Evolutionary conservation across 345 rosid species (phyloP).

Genomic region (Eucalyptus tenuipes): DNA sequence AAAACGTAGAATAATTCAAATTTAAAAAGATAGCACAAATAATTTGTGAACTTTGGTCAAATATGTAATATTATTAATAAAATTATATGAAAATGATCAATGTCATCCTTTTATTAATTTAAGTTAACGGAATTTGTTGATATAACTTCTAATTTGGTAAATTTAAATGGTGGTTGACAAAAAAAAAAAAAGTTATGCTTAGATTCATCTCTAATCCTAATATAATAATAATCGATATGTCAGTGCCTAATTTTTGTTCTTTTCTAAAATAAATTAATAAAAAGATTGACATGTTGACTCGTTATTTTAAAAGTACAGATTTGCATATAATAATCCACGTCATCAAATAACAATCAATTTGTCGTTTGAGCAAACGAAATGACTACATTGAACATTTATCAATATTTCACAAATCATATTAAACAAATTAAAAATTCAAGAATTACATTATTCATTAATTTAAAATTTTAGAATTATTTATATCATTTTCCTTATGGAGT

Average conservation of each 20-base stretch:
- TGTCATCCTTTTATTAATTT: accelerated
- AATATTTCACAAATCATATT: accelerated
- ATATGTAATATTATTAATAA: accelerated
- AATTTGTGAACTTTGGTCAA: accelerated
- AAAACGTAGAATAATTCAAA: accelerated
- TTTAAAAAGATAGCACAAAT: accelerated
- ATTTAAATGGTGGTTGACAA: accelerated
- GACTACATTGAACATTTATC: accelerated
- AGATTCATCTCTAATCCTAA: not conserved
- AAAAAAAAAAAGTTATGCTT: not conserved
- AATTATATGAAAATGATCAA: not conserved
- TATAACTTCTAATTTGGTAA: accelerated
- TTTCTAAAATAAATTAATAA: accelerated
- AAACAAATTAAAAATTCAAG: accelerated
- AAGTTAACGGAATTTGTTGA: accelerated
- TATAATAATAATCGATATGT: accelerated
- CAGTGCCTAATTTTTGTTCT: accelerated
- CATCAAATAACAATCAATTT: accelerated
- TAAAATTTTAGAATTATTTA: accelerated
- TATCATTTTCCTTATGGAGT: accelerated
- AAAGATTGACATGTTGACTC: accelerated
- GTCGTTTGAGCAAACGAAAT: accelerated
- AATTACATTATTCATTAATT: accelerated
- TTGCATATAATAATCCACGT: accelerated
- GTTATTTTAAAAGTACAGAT: accelerated